These are phyloP conservation scores for Patellaria atrata DNA, from an alignment of 495 filamentous ascomycete genomes.

Conservation along the genomic window DNA sequence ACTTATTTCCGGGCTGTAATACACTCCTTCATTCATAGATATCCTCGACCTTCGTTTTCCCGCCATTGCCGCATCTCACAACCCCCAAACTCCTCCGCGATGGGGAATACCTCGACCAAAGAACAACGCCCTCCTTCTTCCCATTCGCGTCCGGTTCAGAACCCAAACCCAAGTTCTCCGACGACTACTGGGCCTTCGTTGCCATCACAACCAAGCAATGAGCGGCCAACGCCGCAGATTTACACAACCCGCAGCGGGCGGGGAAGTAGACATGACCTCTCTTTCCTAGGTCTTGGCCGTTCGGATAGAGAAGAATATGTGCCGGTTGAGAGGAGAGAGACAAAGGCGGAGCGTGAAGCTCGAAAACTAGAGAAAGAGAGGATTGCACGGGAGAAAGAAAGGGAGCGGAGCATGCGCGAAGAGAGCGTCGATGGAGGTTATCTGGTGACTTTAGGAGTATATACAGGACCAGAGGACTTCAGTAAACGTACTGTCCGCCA, in stretches of 20 bases:
- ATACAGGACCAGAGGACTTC: slow-evolving; percentile 84
- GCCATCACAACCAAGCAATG: slow-evolving; percentile 13
- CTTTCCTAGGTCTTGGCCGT: slow-evolving; percentile 23
- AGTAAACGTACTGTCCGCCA: slow-evolving; percentile 82
- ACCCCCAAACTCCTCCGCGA: slow-evolving; percentile 10
- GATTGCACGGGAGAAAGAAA: slow-evolving; percentile 54
- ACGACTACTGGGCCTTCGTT: slow-evolving; percentile 13
- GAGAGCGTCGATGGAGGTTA: slow-evolving; percentile 92
- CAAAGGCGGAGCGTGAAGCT: slow-evolving; percentile 80
- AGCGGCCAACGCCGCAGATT: slow-evolving; percentile 13
- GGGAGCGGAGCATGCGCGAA: slow-evolving; percentile 83
- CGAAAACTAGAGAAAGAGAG: slow-evolving; percentile 74
- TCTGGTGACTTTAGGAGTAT: slow-evolving; percentile 85
- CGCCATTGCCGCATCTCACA: slow-evolving; percentile 1
- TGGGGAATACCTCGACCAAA: slow-evolving; percentile 31
- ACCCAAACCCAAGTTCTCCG: slow-evolving; percentile 18
- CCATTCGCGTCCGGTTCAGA: slow-evolving; percentile 12
- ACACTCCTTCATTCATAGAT: neutral
- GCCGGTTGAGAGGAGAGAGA: slow-evolving; percentile 40
- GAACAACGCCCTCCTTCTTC: slow-evolving; percentile 21
- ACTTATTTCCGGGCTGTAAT: neutral
- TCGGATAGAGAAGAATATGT: slow-evolving; percentile 18
- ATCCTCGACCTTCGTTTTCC: neutral
- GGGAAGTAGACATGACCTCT: slow-evolving; percentile 26
- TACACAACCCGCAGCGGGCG: slow-evolving; percentile 21